Evolutionary conservation across 306 rosid species (phyloP), one percentile per base, ranked within the genome.

Genomic region (Prinsepia uniflora): DNA sequence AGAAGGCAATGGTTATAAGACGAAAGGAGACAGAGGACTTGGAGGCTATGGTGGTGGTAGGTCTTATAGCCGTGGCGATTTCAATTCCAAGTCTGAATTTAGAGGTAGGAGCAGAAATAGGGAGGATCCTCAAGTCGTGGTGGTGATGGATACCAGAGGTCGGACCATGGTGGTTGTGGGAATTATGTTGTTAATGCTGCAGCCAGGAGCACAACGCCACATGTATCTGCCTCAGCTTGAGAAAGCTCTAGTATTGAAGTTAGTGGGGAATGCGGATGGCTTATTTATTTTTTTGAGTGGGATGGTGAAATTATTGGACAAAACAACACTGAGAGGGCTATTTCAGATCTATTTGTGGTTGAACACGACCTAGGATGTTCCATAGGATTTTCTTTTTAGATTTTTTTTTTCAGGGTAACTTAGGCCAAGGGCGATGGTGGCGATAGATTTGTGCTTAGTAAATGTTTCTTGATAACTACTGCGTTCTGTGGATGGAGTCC

Each of bases 1-100:
- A 47, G 96, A 89, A 63, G 86, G 77, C 74, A 84, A 73, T 55
- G 96, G 88, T 71, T n/a, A 77, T 78, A 84, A 91, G 82, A 80
- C 57, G n/a, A 96, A 89, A 5, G 97, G 89, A 52, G 75, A 69
- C 65, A 85, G 96, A 83, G 96, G 88, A 20, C 94, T 90, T 52
- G 96, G 91, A 64, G 86, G 77, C 74, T 86, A 73, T 55, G 96
- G 88, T 71, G 82, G 85, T 79, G 84, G 91, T 39, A 75, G 96
- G 66, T 74, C 72, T 76, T 88, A 81, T 82, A 86, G 87, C 39
- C 95, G 92, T 22, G 75, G 85, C 68, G 97, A 91, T 50, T 86
- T 58, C 17, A 78, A 58, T 12, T 60, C 77, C 71, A 74, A 88
- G 84, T 75, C 75, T 1, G 97, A 91, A 7, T 85, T 68, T 78